phyloP scores from a whole-genome alignment of 1,284 basidiomycete species.

The Schizophyllum amplum region DNA sequence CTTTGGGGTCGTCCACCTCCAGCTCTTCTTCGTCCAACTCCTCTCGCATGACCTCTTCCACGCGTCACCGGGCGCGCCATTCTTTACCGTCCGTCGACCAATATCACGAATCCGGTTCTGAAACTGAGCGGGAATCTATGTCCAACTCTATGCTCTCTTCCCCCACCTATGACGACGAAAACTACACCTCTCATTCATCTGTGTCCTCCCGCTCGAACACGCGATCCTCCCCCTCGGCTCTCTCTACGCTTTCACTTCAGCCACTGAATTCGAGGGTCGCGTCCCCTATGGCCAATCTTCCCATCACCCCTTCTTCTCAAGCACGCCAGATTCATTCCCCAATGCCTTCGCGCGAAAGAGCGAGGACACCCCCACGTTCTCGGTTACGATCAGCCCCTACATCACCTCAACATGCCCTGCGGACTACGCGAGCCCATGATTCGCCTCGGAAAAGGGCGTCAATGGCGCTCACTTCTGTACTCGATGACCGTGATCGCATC shows the following conservation, averaged over 20 bases:
- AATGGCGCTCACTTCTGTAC: constrained; percentile 19
- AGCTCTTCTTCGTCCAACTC: constrained; percentile 23
- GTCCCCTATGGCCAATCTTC: not conserved
- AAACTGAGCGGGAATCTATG: constrained; percentile 61
- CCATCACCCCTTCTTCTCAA: constrained; percentile 10
- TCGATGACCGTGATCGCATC: constrained; percentile 9
- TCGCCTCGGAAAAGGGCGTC: constrained; percentile 20
- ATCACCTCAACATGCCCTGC: constrained; percentile 29
- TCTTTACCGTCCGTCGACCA: constrained; percentile 15
- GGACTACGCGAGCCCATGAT: not conserved
- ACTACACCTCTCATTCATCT: constrained; percentile 22
- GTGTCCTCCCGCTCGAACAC: constrained; percentile 29
- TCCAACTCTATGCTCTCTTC: constrained; percentile 21
- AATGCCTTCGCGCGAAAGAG: not conserved
- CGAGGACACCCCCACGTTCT: constrained; percentile 23
- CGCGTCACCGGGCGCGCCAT: constrained; percentile 16
- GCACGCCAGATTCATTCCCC: constrained; percentile 14
- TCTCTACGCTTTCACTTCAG: constrained; percentile 16
- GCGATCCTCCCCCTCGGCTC: constrained; percentile 26
- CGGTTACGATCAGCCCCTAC: constrained; percentile 46
- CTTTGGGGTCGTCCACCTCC: constrained; percentile 20
- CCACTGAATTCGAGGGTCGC: constrained; percentile 13
- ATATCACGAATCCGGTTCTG: constrained; percentile 57
- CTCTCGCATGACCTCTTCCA: constrained; percentile 21
- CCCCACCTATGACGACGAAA: constrained; percentile 19